phyloP scores from a whole-genome alignment of 345 rosid genomes.

The Eucalyptus tenuipes region DNA sequence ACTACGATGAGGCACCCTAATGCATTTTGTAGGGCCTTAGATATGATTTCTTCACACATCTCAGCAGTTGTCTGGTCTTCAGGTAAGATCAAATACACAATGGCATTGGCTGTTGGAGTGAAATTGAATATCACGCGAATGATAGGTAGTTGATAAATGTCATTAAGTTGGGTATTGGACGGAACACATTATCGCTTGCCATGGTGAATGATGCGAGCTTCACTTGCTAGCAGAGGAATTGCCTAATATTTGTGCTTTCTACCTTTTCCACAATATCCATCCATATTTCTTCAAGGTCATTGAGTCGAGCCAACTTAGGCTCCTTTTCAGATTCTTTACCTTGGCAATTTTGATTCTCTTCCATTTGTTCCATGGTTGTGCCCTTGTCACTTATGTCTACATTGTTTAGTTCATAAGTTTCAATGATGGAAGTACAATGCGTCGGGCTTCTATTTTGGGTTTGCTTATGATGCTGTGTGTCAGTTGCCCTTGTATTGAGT shows the following conservation, averaged over 20 bases:
- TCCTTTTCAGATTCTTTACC: not conserved
- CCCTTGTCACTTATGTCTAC: not conserved
- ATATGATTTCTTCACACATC: slow-evolving; percentile 14
- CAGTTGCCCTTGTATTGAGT: not conserved
- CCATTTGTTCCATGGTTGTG: not conserved
- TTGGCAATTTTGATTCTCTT: not conserved
- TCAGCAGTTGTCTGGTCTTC: slow-evolving; percentile 14
- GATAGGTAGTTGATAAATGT: not conserved
- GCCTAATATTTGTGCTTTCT: slow-evolving; percentile 1
- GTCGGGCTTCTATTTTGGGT: not conserved
- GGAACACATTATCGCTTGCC: slow-evolving; percentile 2
- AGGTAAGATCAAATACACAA: slow-evolving; percentile 11
- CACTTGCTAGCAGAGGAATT: slow-evolving; percentile 7
- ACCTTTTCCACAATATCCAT: slow-evolving; percentile 6
- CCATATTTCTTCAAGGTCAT: slow-evolving; percentile 14
- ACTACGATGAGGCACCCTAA: slow-evolving; percentile 7
- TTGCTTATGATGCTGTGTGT: not conserved
- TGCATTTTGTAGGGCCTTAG: slow-evolving; percentile 3
- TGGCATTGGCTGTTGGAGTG: slow-evolving; percentile 7
- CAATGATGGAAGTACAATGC: not conserved
- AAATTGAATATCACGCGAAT: not conserved
- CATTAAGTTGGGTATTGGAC: not conserved
- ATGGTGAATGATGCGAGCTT: slow-evolving; percentile 21
- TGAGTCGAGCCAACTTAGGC: not conserved
- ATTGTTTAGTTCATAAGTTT: not conserved